Conservation (phyloP, 495 filamentous ascomycete genomes). For the Penicillium crystallinum region DNA sequence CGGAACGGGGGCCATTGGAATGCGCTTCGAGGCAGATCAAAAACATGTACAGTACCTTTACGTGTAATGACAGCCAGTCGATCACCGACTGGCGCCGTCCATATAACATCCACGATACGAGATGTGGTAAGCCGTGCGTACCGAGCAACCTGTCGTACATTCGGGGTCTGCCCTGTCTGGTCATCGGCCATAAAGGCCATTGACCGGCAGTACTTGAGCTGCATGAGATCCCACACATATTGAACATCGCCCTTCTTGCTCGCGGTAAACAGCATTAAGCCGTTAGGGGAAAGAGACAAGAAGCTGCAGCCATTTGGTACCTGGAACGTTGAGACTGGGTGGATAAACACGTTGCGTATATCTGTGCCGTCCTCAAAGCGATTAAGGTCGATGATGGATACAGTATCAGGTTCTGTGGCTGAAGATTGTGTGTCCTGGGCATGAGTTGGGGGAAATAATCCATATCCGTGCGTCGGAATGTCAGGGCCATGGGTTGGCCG, state of each 20-base stretch:
- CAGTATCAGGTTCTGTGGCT: slow-evolving; percentile 64
- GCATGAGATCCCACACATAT: slow-evolving; percentile 90
- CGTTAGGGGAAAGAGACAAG: slow-evolving; percentile 81
- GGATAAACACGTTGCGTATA: slow-evolving; percentile 33
- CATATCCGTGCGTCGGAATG: slow-evolving; percentile 25
- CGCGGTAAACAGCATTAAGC: slow-evolving; percentile 77
- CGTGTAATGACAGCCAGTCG: slow-evolving; percentile 81
- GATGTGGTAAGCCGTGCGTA: slow-evolving; percentile 89
- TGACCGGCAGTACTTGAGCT: slow-evolving; percentile 42
- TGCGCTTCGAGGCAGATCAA: slow-evolving; percentile 76
- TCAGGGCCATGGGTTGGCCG: slow-evolving; percentile 26
- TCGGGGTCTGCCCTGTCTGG: slow-evolving; percentile 24
- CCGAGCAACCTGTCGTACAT: slow-evolving; percentile 76
- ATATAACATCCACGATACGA: slow-evolving; percentile 82
- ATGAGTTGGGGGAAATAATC: slow-evolving; percentile 73
- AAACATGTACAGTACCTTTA: slow-evolving; percentile 87
- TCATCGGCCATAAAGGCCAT: slow-evolving; percentile 39
- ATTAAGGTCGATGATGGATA: slow-evolving; percentile 81
- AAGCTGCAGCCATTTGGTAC: slow-evolving; percentile 84
- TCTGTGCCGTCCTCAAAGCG: slow-evolving; percentile 49
- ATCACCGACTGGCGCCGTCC: slow-evolving; percentile 77
- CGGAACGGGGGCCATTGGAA: slow-evolving; percentile 87
- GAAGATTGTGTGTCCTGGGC: slow-evolving; percentile 44
- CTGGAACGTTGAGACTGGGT: slow-evolving; percentile 74
- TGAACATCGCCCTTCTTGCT: slow-evolving; percentile 90